phyloP scores from a whole-genome alignment of 345 rosid genomes.

The Eucalyptus fibrosa region DNA sequence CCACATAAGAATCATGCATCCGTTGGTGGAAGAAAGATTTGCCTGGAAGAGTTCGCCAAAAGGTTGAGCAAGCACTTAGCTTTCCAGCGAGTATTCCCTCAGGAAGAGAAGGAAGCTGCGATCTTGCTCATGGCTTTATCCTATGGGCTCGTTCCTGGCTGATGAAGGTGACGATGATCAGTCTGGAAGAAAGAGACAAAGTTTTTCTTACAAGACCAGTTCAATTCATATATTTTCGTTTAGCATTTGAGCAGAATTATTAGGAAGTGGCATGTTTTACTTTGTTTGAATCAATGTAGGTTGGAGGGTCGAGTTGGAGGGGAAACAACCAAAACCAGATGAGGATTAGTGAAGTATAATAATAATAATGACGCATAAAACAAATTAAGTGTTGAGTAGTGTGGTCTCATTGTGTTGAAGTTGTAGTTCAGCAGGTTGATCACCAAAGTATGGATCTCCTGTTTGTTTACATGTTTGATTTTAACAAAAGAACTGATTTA shows the following conservation, averaged over 20 bases:
- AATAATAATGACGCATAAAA: neutral
- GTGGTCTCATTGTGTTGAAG: neutral
- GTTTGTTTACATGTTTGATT: neutral
- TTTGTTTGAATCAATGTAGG: neutral
- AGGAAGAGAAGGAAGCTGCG: slow-evolving; percentile 96
- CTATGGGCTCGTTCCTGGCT: slow-evolving; percentile 66
- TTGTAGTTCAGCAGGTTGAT: neutral
- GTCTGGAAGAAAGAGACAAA: neutral
- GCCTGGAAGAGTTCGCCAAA: slow-evolving; percentile 63
- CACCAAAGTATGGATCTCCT: neutral
- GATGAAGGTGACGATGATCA: neutral
- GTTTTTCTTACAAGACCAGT: neutral
- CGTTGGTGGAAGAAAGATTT: slow-evolving; percentile 25
- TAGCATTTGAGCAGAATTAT: neutral
- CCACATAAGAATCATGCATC: neutral
- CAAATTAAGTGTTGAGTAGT: neutral
- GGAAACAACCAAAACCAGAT: neutral
- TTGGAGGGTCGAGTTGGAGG: neutral
- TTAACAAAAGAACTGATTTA: neutral
- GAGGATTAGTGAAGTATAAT: neutral
- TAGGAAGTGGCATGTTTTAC: neutral
- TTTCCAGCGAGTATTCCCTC: slow-evolving; percentile 73
- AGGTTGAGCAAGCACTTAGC: slow-evolving; percentile 50
- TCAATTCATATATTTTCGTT: neutral
- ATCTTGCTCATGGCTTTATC: slow-evolving; percentile 91